Conservation (phyloP, 164 flowering plant genomes). For the Nelumbo lutea region DNA sequence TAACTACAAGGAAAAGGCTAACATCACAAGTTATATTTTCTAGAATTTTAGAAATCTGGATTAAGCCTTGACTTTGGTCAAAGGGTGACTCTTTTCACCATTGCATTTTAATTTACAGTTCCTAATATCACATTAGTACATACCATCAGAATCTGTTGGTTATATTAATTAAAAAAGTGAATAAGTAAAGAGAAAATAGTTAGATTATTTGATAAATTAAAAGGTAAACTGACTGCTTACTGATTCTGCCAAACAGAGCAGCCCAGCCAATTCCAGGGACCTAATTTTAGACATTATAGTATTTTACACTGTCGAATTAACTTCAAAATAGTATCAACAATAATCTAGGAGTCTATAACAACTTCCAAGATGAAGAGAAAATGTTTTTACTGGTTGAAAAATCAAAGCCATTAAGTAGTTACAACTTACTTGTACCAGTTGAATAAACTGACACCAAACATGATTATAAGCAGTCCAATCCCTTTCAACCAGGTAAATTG, state of each 20-base stretch:
- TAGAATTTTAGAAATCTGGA: no score
- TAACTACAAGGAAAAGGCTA: no score
- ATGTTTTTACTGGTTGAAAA: background rate
- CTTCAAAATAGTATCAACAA: background rate
- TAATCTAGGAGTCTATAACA: background rate
- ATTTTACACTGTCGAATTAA: background rate
- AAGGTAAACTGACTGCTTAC: background rate
- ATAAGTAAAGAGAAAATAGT: no score
- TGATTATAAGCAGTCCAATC: constrained; percentile 69
- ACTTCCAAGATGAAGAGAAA: background rate
- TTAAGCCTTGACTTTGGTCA: no score
- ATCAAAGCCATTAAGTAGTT: background rate
- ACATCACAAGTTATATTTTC: no score
- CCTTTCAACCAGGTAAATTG: constrained; percentile 92
- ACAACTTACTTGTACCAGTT: constrained; percentile 98
- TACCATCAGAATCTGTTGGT: no score
- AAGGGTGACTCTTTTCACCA: no score
- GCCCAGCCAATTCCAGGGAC: background rate
- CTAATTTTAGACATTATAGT: background rate
- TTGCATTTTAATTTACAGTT: no score
- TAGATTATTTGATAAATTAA: no score
- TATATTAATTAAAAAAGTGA: no score
- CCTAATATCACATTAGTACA: no score
- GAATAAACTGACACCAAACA: constrained; percentile 92
- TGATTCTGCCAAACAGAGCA: background rate